Conservation (phyloP, 1,139 yeast genomes). For the Martiniozyma asiatica region DNA sequence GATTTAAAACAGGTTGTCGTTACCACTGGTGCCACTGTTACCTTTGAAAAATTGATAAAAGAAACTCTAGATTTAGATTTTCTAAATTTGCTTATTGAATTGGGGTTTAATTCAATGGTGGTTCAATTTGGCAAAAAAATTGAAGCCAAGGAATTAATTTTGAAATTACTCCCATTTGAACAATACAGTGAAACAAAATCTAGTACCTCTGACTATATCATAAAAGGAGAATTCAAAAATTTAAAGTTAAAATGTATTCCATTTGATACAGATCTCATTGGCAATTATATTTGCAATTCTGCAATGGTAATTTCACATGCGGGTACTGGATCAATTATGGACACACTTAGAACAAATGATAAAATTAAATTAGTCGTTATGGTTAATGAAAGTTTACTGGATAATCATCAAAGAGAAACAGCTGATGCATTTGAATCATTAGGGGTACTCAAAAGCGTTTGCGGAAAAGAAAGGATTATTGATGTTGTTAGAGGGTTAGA, state of each 20-base stretch:
- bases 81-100: slow-evolving; percentile 23
- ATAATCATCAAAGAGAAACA: slow-evolving; percentile 77
- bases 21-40: slow-evolving; percentile 81
- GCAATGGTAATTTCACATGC: slow-evolving; percentile 67
- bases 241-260: slow-evolving; percentile 33
- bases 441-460: slow-evolving; percentile 24
- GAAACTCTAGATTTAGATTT: slow-evolving; percentile 28
- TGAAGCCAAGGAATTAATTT: slow-evolving; percentile 8
- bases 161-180: slow-evolving; percentile 5
- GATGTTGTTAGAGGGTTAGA: too few species aligned
- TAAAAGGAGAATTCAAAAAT: neutral
- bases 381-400: slow-evolving; percentile 60
- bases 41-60: slow-evolving; percentile 47
- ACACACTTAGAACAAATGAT: slow-evolving; percentile 43
- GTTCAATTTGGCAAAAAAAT: slow-evolving; percentile 62
- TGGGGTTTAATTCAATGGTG: slow-evolving; percentile 31
- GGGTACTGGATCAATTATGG: slow-evolving; percentile 88
- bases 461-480: too few species aligned
- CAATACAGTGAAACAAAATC: neutral
- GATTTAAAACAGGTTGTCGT: slow-evolving; percentile 36
- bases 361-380: slow-evolving; percentile 53
- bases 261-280: slow-evolving; percentile 31
- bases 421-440: slow-evolving; percentile 42
- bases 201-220: neutral
- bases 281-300: slow-evolving; percentile 23